A percentile compares a stretch with the other conserved stretches of the same genome.
Evolutionary conservation across 2,329 filamentous ascomycete genomes (phyloP).

Genomic region (Aspergillus vadensis): DNA sequence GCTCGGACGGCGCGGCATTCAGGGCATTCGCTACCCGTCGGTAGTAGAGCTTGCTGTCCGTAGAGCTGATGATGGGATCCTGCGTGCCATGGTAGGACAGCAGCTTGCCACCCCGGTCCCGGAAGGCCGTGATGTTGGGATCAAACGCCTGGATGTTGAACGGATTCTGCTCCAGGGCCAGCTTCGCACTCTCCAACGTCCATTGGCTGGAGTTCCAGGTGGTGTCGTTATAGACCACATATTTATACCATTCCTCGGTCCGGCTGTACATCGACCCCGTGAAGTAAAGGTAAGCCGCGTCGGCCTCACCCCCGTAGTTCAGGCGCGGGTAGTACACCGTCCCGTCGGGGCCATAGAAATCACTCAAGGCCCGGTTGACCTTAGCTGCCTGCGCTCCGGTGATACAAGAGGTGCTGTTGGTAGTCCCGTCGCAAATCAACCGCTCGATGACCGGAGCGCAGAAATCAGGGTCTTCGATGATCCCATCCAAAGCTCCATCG

Average conservation of each 20-base stretch:
- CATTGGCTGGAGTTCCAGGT: conserved; percentile 44
- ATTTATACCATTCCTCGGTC: conserved; percentile 37
- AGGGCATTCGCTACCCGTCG: conserved; percentile 46
- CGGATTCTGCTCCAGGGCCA: conserved; percentile 44
- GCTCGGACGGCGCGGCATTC: conserved; percentile 29
- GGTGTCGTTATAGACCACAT: conserved; percentile 45
- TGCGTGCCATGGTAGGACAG: conserved; percentile 47
- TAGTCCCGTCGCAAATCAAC: conserved; percentile 35
- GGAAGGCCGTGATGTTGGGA: conserved; percentile 52
- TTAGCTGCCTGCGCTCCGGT: conserved; percentile 48
- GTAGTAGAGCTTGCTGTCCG: conserved; percentile 56
- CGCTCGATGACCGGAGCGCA: conserved; percentile 37
- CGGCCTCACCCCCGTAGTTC: conserved; percentile 13
- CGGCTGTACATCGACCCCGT: conserved; percentile 12
- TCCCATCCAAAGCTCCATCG: conserved; percentile 36
- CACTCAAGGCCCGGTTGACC: conserved; percentile 9
- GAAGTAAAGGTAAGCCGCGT: conserved; percentile 12
- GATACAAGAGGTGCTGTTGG: conserved; percentile 41
- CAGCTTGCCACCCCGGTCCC: conserved; percentile 46
- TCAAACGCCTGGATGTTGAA: conserved; percentile 53
- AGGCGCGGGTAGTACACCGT: conserved; percentile 30
- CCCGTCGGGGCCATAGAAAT: conserved; percentile 25
- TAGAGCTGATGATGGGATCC: conserved; percentile 55
- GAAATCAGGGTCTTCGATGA: conserved; percentile 42
- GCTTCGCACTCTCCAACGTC: conserved; percentile 40